Evolutionary conservation across 2,329 filamentous ascomycete genomes (phyloP).

Genomic region (Onygenales sp.): DNA sequence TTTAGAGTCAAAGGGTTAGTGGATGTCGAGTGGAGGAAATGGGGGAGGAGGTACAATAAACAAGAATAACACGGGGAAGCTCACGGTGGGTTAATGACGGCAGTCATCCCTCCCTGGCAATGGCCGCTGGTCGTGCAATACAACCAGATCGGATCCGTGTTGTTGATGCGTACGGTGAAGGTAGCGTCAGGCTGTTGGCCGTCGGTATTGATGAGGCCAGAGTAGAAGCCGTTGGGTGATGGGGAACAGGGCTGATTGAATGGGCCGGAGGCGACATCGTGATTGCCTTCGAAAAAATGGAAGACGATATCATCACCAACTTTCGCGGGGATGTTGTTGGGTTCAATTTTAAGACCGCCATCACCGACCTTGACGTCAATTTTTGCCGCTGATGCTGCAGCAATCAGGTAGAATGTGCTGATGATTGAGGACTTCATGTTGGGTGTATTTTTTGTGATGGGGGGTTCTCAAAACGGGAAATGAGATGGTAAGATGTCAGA

Average conservation of each 20-base stretch:
- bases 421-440: constrained; percentile 1
- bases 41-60: not conserved
- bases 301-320: constrained; percentile 10
- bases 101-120: constrained; percentile 43
- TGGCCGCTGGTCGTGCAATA: constrained; percentile 44
- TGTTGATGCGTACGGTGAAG: constrained; percentile 40
- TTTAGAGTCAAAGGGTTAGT: not conserved
- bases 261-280: constrained; percentile 10
- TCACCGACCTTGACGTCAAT: constrained; percentile 10
- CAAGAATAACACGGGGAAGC: not conserved
- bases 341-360: constrained; percentile 6
- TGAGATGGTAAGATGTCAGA: not conserved
- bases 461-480: not conserved
- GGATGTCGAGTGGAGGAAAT: constrained; percentile 1
- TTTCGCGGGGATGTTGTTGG: constrained; percentile 7
- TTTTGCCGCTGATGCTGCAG: constrained; percentile 3
- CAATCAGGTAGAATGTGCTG: constrained; percentile 1
- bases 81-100: constrained; percentile 42
- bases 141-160: constrained; percentile 39
- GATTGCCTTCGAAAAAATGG: constrained; percentile 6
- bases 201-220: constrained; percentile 9
- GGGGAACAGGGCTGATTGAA: constrained; percentile 9
- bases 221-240: constrained; percentile 6
- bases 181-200: constrained; percentile 5
- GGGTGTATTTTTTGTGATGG: not conserved